Evolutionary conservation across 2,329 filamentous ascomycete genomes (phyloP), one percentile per base, ranked within the genome.

Genomic region (Calycina marina): DNA sequence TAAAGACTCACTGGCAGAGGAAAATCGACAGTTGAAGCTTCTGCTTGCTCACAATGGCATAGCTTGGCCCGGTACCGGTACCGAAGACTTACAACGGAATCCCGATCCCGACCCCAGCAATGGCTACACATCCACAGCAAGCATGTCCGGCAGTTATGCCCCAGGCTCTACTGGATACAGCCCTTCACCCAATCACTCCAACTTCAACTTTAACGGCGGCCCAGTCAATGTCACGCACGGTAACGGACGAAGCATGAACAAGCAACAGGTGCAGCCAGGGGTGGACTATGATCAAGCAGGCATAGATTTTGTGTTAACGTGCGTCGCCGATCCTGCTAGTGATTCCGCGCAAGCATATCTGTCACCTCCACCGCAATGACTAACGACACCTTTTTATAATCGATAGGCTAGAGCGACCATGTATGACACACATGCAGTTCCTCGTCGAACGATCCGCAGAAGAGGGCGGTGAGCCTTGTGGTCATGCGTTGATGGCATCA

Each of bases 401-500:
- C 37, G 43, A 47, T 68, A 67, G 78, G 81, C 79, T 93, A 56
- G 86, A 94, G 63, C 80, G 78, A 53, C 83, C 86, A 32, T 96
- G 90, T 64, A 92, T 93, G 71, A 75, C 85, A 46, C 85, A 93
- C 57, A 69, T 88, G 59, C 81, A 84, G 46, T 82, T 77, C 58
- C 65, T 93, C 39, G 62, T 86, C 44, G 75, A 73, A 47, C 60
- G 65, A 45, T 58, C 62, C 34, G 58, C 53, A 45, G 63, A 72
- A 34, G 61, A 68, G 32, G 77, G 78, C 41, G 68, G 68, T 43
- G 72, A 78, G 37, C 65, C 81, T 25, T 88, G 81, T 42, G 90
- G 88, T 25, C 90, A 98, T 55, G 86, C 83, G 4, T 63, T 96
- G 44, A 96, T 96, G 88, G 81, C 83, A 11, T 81, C 80, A 11